A percentile compares a stretch with the other conserved stretches of the same genome.
Conservation (phyloP, 2,329 filamentous ascomycete species). For the Westerdykella aurantiaca region DNA sequence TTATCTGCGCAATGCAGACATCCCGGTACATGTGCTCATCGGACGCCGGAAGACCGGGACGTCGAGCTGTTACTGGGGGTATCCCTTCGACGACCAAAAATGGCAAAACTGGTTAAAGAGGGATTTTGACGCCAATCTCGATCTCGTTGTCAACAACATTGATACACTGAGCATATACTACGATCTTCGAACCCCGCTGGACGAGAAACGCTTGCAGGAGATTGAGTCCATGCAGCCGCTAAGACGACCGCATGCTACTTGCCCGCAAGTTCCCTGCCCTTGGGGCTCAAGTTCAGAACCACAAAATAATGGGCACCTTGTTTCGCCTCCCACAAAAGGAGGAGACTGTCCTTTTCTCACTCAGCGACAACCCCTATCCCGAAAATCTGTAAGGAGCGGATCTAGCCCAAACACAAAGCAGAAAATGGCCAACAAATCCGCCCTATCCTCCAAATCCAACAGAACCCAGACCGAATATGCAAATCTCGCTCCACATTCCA, state of each 20-base stretch:
- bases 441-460: background rate
- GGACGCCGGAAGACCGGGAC: conserved; percentile 11
- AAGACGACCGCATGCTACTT: conserved; percentile 2
- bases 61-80: conserved; percentile 24
- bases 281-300: conserved; percentile 1
- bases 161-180: conserved; percentile 21
- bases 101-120: conserved; percentile 12
- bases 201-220: conserved; percentile 6
- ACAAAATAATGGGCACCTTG: background rate
- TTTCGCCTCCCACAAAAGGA: too few species aligned
- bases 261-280: conserved; percentile 9
- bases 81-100: conserved; percentile 8
- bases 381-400: background rate
- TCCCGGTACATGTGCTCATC: conserved; percentile 20
- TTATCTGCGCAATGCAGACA: conserved; percentile 9
- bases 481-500: background rate
- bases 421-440: conserved; percentile 12
- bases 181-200: conserved; percentile 19
- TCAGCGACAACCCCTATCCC: background rate
- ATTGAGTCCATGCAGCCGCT: conserved; percentile 10
- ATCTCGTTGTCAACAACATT: conserved; percentile 12
- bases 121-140: conserved; percentile 12
- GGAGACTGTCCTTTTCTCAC: background rate
- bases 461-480: background rate
- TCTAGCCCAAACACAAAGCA: background rate